Conservation (phyloP, 148 eudicot species). For the Rheum nobile region DNA sequence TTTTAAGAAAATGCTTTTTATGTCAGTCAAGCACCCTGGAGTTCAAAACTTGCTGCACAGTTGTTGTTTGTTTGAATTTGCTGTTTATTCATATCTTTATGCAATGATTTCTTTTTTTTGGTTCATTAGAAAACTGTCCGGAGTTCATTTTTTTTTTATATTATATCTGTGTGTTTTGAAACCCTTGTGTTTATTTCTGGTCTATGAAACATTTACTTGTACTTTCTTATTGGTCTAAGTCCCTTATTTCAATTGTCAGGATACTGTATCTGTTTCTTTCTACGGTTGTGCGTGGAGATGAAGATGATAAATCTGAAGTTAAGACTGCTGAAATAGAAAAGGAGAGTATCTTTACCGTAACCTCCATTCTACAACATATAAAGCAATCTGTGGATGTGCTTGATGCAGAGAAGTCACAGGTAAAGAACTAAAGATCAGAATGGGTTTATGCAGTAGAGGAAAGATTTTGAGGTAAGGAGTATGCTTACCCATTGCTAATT, state of each 20-base stretch:
- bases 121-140: background rate
- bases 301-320: slow-evolving; percentile 49
- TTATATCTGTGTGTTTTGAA: background rate
- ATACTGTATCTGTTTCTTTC: slow-evolving; percentile 73
- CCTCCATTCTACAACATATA: slow-evolving; percentile 49
- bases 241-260: slow-evolving; percentile 31
- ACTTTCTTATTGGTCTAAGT: background rate
- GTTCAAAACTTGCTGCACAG: background rate
- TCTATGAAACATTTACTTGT: background rate
- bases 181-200: slow-evolving; percentile 3
- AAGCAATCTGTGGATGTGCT: slow-evolving; percentile 69
- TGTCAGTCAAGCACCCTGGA: background rate
- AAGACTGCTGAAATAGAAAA: slow-evolving; percentile 33
- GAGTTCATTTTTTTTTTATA: background rate
- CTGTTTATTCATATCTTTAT: background rate
- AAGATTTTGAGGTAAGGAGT: slow-evolving; percentile 5
- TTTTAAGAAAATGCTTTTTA: background rate
- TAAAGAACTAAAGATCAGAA: slow-evolving; percentile 20
- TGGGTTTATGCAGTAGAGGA: background rate
- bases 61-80: background rate
- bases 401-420: slow-evolving; percentile 69
- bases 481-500: slow-evolving; percentile 11
- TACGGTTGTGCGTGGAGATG: slow-evolving; percentile 65
- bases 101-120: background rate
- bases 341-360: slow-evolving; percentile 30